Conservation (phyloP, 164 flowering plant species). For the Vitis labrusca region DNA sequence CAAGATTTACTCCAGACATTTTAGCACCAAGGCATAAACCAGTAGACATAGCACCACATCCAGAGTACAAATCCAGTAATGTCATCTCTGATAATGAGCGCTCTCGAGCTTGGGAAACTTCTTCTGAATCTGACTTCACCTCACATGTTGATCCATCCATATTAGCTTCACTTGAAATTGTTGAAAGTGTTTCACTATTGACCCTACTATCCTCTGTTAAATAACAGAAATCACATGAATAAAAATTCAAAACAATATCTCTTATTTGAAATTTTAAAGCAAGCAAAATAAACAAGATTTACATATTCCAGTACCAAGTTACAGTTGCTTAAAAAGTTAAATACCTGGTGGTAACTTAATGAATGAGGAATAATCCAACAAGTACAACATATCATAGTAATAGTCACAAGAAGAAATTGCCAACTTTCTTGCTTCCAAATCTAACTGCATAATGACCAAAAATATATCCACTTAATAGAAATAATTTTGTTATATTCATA, state of each 20-base stretch:
- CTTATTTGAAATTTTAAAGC: not conserved
- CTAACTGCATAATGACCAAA: slow-evolving; percentile 31
- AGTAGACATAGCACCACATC: slow-evolving; percentile 96
- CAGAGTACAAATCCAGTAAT: slow-evolving; percentile 71
- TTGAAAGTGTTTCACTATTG: slow-evolving; percentile 33
- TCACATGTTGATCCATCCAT: slow-evolving; percentile 11
- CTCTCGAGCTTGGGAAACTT: not conserved
- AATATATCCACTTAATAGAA: not conserved
- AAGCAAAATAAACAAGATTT: not conserved
- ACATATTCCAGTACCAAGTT: not conserved
- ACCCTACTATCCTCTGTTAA: slow-evolving; percentile 17
- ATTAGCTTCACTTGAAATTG: slow-evolving; percentile 33
- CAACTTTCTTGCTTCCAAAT: slow-evolving; percentile 24
- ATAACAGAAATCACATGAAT: not conserved
- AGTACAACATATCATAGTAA: slow-evolving; percentile 57
- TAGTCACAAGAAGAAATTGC: slow-evolving; percentile 42
- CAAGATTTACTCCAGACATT: slow-evolving; percentile 48
- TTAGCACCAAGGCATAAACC: slow-evolving; percentile 81
- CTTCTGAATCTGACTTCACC: slow-evolving; percentile 12
- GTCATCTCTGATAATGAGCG: slow-evolving; percentile 23
- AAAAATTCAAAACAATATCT: not conserved
- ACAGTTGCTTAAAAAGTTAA: not conserved
- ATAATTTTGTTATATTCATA: not conserved
- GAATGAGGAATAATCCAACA: slow-evolving; percentile 44
- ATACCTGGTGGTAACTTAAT: slow-evolving; percentile 33